Conservation (phyloP, 169 alveolate species). For the Plasmodium gaboni region DNA sequence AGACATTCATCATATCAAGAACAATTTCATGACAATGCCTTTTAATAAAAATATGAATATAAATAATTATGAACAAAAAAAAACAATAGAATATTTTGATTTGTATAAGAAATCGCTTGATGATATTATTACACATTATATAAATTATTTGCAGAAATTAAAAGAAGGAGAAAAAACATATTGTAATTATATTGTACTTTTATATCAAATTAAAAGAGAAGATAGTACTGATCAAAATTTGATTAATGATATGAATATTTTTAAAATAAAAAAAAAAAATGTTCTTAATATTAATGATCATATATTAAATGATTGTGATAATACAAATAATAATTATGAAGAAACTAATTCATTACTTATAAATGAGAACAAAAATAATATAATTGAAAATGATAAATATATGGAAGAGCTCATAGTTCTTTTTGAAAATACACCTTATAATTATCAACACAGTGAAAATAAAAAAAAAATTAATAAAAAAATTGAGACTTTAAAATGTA, state of each 20-base stretch:
- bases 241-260: background rate
- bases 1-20: background rate
- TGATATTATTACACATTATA: slow-evolving; percentile 37
- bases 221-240: background rate
- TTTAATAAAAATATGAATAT: too few species aligned
- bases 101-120: slow-evolving; percentile 14
- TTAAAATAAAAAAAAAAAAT: background rate
- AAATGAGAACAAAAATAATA: background rate
- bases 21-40: too few species aligned
- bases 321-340: too few species aligned
- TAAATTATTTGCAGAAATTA: slow-evolving; percentile 20
- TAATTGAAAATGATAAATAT: background rate
- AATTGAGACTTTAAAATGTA: slow-evolving; percentile 33
- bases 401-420: background rate
- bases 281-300: background rate
- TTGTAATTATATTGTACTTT: slow-evolving; percentile 47
- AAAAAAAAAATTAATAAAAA: background rate
- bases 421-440: background rate
- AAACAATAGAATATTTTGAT: slow-evolving; percentile 15
- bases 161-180: background rate
- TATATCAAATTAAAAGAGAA: slow-evolving; percentile 37
- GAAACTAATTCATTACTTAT: background rate
- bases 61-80: background rate
- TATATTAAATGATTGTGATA: too few species aligned
- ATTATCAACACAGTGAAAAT: background rate